Conservation (phyloP, 1,284 basidiomycete genomes). For the Leccinum solheimii region DNA sequence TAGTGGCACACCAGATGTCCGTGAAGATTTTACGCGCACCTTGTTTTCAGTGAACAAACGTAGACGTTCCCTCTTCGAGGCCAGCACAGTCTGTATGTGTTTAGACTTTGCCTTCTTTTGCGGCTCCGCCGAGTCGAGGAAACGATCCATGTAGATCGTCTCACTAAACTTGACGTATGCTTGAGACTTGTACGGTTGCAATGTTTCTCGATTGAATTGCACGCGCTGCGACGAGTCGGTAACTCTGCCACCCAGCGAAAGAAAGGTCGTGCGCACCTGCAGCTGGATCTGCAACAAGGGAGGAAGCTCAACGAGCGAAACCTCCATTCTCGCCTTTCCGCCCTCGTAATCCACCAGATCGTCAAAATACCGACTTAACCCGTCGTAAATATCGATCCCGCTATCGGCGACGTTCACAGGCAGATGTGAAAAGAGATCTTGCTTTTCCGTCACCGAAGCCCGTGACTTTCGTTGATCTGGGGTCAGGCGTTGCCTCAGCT, state of each 20-base stretch:
- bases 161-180: conserved; percentile 91
- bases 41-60: conserved; percentile 69
- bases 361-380: conserved; percentile 89
- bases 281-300: conserved; percentile 94
- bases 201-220: conserved; percentile 91
- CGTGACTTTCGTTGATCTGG: conserved; percentile 45
- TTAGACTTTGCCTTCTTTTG: conserved; percentile 72
- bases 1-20: not conserved
- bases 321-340: conserved; percentile 84
- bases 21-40: conserved; percentile 41
- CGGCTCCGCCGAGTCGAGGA: conserved; percentile 75
- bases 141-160: conserved; percentile 89
- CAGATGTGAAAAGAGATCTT: conserved; percentile 91
- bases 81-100: conserved; percentile 67
- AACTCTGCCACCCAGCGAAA: not conserved
- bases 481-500: conserved; percentile 76
- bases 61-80: conserved; percentile 61
- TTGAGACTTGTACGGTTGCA: conserved; percentile 93
- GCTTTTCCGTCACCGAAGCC: conserved; percentile 75
- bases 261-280: conserved; percentile 55
- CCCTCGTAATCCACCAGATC: conserved; percentile 90
- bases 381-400: conserved; percentile 90
- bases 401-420: conserved; percentile 92
- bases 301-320: conserved; percentile 84
- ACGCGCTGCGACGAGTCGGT: conserved; percentile 63